Evolutionary conservation across 1,284 basidiomycete species (phyloP).

Genomic region (Flammula alnicola): DNA sequence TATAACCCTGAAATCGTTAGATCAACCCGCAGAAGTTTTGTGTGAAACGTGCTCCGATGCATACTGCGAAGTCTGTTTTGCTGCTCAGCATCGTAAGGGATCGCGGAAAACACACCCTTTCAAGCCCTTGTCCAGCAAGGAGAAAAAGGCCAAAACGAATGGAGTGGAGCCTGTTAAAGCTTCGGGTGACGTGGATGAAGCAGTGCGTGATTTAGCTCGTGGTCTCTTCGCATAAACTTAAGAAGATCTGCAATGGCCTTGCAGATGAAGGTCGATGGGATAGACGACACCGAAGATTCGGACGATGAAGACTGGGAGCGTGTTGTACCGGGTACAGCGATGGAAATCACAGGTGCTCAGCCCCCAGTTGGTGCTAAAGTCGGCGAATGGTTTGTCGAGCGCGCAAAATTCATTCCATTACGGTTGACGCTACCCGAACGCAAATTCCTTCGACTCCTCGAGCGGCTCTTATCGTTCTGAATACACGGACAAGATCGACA

Average conservation of each 20-base stretch:
- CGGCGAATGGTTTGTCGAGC: slow-evolving; percentile 82
- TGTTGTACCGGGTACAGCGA: slow-evolving; percentile 38
- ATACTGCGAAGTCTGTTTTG: slow-evolving; percentile 84
- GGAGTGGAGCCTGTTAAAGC: slow-evolving; percentile 7
- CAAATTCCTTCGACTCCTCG: slow-evolving; percentile 79
- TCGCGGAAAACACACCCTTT: slow-evolving; percentile 66
- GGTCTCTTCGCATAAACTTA: background rate
- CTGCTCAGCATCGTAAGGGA: slow-evolving; percentile 81
- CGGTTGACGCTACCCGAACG: slow-evolving; percentile 74
- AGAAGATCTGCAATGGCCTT: background rate
- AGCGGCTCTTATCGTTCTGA: slow-evolving; percentile 84
- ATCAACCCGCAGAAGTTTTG: slow-evolving; percentile 76
- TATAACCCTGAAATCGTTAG: slow-evolving; percentile 40
- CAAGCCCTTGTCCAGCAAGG: slow-evolving; percentile 46
- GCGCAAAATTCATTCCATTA: slow-evolving; percentile 76
- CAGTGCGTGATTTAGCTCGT: slow-evolving; percentile 27
- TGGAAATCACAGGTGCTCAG: slow-evolving; percentile 51
- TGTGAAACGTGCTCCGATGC: slow-evolving; percentile 73
- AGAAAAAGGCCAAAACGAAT: slow-evolving; percentile 30
- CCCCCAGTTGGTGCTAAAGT: slow-evolving; percentile 61
- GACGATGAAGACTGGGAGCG: slow-evolving; percentile 57
- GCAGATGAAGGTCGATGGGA: slow-evolving; percentile 57
- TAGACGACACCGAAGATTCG: slow-evolving; percentile 44
- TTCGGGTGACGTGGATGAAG: slow-evolving; percentile 17
- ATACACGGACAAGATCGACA: slow-evolving; percentile 86